Conservation (phyloP, 2,329 filamentous ascomycete genomes). For the Clonostachys rosea region DNA sequence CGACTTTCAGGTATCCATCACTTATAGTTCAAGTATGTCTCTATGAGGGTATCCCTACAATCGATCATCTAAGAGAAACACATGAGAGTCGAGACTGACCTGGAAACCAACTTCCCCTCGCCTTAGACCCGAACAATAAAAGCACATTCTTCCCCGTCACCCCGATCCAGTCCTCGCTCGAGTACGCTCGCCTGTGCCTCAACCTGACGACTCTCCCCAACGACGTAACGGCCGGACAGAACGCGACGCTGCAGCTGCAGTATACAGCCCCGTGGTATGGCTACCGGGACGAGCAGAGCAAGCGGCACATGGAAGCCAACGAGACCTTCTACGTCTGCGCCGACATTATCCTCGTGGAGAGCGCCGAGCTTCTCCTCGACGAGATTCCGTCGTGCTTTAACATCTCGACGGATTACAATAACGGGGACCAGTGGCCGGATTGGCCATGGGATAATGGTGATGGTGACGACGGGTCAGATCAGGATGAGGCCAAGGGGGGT, state of each 20-base stretch:
- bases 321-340: background rate
- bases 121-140: background rate
- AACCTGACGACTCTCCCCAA: background rate
- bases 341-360: background rate
- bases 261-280: background rate
- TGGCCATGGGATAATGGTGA: background rate
- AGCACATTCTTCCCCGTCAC: background rate
- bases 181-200: background rate
- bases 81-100: no score
- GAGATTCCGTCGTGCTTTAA: background rate
- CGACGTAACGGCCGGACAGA: background rate
- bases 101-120: no score
- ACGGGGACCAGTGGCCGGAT: background rate
- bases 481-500: background rate
- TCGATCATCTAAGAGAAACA: no score
- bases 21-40: background rate
- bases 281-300: background rate
- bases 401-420: background rate
- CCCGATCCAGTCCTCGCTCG: background rate
- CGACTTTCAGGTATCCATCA: background rate
- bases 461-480: background rate
- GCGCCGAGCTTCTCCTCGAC: background rate
- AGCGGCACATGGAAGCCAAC: background rate
- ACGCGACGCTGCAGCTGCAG: background rate
- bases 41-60: no score